A percentile compares a stretch with the other conserved stretches of the same genome.
Conservation (phyloP, 176 grass and related monocot genomes). For the Eragrostis nindensis region DNA sequence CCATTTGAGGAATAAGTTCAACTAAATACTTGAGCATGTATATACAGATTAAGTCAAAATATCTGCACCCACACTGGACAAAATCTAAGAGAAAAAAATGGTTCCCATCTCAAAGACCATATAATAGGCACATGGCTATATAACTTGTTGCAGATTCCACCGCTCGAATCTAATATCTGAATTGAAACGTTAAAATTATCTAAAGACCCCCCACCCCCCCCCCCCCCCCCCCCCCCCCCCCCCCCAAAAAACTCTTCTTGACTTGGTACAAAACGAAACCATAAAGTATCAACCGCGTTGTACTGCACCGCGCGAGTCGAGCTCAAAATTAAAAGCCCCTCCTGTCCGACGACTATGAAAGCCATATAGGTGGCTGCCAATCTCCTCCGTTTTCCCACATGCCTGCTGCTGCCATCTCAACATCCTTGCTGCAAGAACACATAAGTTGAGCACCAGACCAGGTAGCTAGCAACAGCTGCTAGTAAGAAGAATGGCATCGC, state of each 20-base stretch:
- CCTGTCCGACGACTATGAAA: slow-evolving; percentile 33
- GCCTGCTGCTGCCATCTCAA: slow-evolving; percentile 20
- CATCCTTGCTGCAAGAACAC: slow-evolving; percentile 1
- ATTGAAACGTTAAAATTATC: slow-evolving; percentile 52
- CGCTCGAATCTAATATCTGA: slow-evolving; percentile 48
- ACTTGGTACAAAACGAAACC: slow-evolving; percentile 42
- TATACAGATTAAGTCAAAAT: not conserved
- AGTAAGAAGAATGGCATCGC: slow-evolving; percentile 34
- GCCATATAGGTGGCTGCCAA: slow-evolving; percentile 29
- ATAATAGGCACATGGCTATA: slow-evolving; percentile 38
- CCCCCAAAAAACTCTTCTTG: slow-evolving; percentile 44
- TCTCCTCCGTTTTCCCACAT: slow-evolving; percentile 39
- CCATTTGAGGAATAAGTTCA: not conserved
- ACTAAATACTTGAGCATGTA: not conserved
- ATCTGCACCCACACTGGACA: not conserved
- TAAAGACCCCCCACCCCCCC: slow-evolving; percentile 41
- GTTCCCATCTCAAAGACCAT: not conserved
- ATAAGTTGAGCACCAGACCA: not conserved
- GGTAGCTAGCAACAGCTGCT: not conserved
- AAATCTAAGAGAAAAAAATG: not conserved
- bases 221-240: too few species aligned
- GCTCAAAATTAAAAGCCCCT: slow-evolving; percentile 5
- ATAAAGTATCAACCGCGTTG: slow-evolving; percentile 38
- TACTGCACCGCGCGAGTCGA: slow-evolving; percentile 11
- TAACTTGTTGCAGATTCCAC: slow-evolving; percentile 26